phyloP scores from a whole-genome alignment of 768 basidiomycete genomes.

The Boletus vinaceobasis region DNA sequence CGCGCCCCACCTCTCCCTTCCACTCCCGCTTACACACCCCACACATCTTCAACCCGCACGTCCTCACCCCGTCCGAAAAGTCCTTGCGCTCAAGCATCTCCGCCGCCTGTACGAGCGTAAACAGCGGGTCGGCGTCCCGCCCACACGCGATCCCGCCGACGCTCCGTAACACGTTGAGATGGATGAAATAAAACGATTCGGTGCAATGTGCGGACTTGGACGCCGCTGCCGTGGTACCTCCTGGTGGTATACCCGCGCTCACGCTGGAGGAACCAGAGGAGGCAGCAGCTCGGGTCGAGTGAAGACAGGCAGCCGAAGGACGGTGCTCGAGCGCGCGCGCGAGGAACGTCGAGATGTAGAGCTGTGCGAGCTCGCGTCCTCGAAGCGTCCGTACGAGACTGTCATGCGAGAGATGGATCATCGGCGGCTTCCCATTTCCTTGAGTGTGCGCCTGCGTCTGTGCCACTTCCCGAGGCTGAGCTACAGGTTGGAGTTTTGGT shows the following conservation, averaged over 20 bases:
- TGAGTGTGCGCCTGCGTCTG: background rate
- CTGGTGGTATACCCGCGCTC: background rate
- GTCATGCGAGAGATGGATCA: slow-evolving; percentile 35
- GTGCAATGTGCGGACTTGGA: slow-evolving; percentile 40
- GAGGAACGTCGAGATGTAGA: slow-evolving; percentile 61
- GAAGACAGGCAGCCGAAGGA: slow-evolving; percentile 48
- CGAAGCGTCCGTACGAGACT: slow-evolving; percentile 46
- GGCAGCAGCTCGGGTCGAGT: slow-evolving; percentile 29
- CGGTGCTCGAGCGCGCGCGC: slow-evolving; percentile 50
- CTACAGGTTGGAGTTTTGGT: background rate
- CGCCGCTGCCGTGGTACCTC: background rate
- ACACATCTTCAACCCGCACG: slow-evolving; percentile 56
- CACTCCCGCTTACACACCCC: slow-evolving; percentile 49
- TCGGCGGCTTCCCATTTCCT: slow-evolving; percentile 2
- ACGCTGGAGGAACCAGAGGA: background rate
- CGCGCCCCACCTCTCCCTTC: slow-evolving; percentile 36
- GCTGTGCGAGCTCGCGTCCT: slow-evolving; percentile 65
- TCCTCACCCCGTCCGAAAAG: slow-evolving; percentile 58
- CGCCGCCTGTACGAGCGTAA: slow-evolving; percentile 60
- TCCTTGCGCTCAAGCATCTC: slow-evolving; percentile 73
- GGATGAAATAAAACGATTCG: slow-evolving; percentile 74
- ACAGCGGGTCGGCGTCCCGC: slow-evolving; percentile 71
- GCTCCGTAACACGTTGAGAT: slow-evolving; percentile 66
- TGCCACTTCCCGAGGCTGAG: background rate
- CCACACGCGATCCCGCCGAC: slow-evolving; percentile 70